phyloP scores from a whole-genome alignment of 2,329 filamentous ascomycete genomes.

The Fusarium nygamai region DNA sequence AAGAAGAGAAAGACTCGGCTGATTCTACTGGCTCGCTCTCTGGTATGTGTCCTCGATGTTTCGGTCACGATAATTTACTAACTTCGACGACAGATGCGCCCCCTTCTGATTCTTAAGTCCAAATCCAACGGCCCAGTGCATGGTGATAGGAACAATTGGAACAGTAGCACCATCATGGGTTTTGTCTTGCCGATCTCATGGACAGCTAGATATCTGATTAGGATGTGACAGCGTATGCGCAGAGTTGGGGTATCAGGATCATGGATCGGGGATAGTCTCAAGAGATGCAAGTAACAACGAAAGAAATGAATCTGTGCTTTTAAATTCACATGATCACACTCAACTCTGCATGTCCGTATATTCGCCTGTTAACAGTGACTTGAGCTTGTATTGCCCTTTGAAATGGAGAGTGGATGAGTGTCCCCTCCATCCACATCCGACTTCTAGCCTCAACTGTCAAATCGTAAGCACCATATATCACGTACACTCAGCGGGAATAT shows the following conservation, averaged over 20 bases:
- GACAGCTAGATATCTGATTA: conserved; percentile 30
- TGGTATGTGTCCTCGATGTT: conserved; percentile 18
- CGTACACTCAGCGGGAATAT: neutral
- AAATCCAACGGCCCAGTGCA: neutral
- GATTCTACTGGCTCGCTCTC: conserved; percentile 28
- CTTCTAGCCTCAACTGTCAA: neutral
- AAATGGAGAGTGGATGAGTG: neutral
- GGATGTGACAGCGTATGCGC: conserved; percentile 10
- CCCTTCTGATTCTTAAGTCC: conserved; percentile 21
- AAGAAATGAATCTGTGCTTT: neutral
- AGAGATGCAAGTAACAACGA: neutral
- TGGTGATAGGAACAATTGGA: neutral
- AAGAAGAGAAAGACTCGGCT: conserved; percentile 29
- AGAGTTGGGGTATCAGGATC: conserved; percentile 23
- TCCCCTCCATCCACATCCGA: neutral
- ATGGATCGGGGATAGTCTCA: conserved; percentile 2
- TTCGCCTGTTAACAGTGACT: too few species aligned
- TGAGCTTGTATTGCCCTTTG: neutral
- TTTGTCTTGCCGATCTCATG: conserved; percentile 11
- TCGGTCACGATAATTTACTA: neutral
- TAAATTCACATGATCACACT: neutral
- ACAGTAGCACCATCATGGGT: neutral
- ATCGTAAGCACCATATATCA: neutral
- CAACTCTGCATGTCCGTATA: neutral
- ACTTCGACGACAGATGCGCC: conserved; percentile 24